Conservation (phyloP, 2,329 filamentous ascomycete genomes). For the Cladophialophora chaetospira region DNA sequence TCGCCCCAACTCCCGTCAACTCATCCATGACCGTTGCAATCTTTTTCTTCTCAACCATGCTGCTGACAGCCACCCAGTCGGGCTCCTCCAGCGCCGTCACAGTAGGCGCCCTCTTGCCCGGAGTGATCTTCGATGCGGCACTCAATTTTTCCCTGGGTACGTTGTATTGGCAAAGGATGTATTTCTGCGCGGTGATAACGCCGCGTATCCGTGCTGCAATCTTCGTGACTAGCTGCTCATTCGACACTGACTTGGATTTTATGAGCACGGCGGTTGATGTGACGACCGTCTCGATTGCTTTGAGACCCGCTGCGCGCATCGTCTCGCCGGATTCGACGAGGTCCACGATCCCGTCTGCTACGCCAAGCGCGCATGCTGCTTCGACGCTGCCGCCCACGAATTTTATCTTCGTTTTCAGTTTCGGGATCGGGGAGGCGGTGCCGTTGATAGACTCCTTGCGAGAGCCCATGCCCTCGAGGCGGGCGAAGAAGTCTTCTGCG, state of each 20-base stretch:
- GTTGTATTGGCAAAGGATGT: slow-evolving; percentile 96
- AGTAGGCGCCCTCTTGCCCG: slow-evolving; percentile 90
- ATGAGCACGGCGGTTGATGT: slow-evolving; percentile 87
- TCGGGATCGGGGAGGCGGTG: slow-evolving; percentile 44
- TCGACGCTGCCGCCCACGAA: slow-evolving; percentile 96
- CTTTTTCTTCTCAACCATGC: slow-evolving; percentile 88
- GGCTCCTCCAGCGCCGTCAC: slow-evolving; percentile 85
- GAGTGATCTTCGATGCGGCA: slow-evolving; percentile 74
- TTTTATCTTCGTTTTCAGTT: slow-evolving; percentile 83
- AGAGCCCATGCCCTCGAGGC: slow-evolving; percentile 61
- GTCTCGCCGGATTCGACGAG: slow-evolving; percentile 98
- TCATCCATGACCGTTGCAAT: slow-evolving; percentile 88
- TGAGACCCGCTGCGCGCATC: slow-evolving; percentile 92
- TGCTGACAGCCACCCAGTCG: slow-evolving; percentile 90
- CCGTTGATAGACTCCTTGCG: slow-evolving; percentile 40
- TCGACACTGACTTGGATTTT: slow-evolving; percentile 81
- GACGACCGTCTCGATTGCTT: slow-evolving; percentile 91
- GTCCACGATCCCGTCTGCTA: slow-evolving; percentile 96
- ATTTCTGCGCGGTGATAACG: slow-evolving; percentile 93
- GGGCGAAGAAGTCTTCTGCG: slow-evolving; percentile 78
- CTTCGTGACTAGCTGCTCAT: slow-evolving; percentile 76
- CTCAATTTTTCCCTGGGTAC: slow-evolving; percentile 70
- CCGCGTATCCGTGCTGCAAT: slow-evolving; percentile 86
- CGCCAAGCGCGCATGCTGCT: slow-evolving; percentile 90
- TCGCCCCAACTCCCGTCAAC: slow-evolving; percentile 72